Conservation (phyloP, 306 rosid species). For the Pueraria montana region DNA sequence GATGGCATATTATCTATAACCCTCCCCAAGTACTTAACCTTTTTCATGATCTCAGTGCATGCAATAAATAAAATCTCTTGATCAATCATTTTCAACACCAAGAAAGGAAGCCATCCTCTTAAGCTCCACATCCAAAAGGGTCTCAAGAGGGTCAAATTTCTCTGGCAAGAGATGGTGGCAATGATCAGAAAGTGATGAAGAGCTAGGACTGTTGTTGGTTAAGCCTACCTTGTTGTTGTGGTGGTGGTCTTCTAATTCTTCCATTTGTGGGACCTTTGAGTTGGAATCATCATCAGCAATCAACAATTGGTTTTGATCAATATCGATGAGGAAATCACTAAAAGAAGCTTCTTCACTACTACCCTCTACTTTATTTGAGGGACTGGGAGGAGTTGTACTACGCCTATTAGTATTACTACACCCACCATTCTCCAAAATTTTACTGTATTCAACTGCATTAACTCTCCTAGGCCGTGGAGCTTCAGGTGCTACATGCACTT, state of each 20-base stretch:
- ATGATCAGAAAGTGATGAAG: slow-evolving; percentile 47
- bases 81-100: slow-evolving; percentile 52
- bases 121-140: slow-evolving; percentile 53
- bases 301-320: slow-evolving; percentile 42
- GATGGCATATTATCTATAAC: slow-evolving; percentile 9
- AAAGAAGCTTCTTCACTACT: slow-evolving; percentile 45
- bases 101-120: slow-evolving; percentile 56
- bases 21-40: slow-evolving; percentile 1
- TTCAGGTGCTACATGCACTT: slow-evolving; percentile 35
- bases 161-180: slow-evolving; percentile 12
- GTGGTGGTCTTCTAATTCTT: neutral
- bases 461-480: slow-evolving; percentile 49
- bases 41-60: slow-evolving; percentile 3
- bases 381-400: slow-evolving; percentile 13
- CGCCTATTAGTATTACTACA: neutral
- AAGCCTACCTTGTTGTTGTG: slow-evolving; percentile 32
- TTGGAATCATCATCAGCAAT: slow-evolving; percentile 28
- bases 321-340: slow-evolving; percentile 49
- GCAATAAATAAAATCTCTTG: slow-evolving; percentile 19
- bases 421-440: slow-evolving; percentile 4
- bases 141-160: slow-evolving; percentile 48
- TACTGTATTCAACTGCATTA: slow-evolving; percentile 21
- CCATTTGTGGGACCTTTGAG: slow-evolving; percentile 32
- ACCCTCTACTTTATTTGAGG: slow-evolving; percentile 29
- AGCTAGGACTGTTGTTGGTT: slow-evolving; percentile 42